Evolutionary conservation across 148 eudicot genomes (phyloP).

Genomic region (Bassia scoparia): DNA sequence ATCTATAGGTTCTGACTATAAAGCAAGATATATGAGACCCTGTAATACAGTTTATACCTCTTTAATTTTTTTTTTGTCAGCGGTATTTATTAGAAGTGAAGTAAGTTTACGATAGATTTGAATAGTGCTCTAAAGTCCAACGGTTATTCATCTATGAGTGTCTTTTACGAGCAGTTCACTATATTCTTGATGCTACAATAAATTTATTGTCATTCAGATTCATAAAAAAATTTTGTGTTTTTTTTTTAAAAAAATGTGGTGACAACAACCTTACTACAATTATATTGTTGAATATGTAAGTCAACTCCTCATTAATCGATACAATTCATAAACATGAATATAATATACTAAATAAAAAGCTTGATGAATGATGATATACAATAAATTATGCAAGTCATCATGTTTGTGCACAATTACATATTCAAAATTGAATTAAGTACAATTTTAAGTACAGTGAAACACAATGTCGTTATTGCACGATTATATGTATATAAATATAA

Average conservation of each 20-base stretch:
- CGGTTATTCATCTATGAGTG: too few relatives aligned
- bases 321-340: not conserved
- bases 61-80: too few relatives aligned
- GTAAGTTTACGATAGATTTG: too few relatives aligned
- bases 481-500: not conserved
- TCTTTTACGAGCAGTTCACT: too few relatives aligned
- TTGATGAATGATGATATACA: not conserved
- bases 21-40: too few relatives aligned
- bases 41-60: too few relatives aligned
- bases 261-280: not conserved
- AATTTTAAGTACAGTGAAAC: not conserved
- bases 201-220: too few relatives aligned
- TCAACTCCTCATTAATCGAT: constrained; percentile 2
- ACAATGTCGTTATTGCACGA: not conserved
- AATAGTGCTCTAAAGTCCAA: too few relatives aligned
- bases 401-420: not conserved
- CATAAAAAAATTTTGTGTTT: not conserved
- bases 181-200: too few relatives aligned
- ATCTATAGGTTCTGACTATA: too few relatives aligned
- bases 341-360: not conserved
- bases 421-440: not conserved
- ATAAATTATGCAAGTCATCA: not conserved
- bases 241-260: not conserved
- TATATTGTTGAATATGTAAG: not conserved
- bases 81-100: too few relatives aligned